Conservation (phyloP, 208 protist genomes). For the Crithidia bombi region DNA sequence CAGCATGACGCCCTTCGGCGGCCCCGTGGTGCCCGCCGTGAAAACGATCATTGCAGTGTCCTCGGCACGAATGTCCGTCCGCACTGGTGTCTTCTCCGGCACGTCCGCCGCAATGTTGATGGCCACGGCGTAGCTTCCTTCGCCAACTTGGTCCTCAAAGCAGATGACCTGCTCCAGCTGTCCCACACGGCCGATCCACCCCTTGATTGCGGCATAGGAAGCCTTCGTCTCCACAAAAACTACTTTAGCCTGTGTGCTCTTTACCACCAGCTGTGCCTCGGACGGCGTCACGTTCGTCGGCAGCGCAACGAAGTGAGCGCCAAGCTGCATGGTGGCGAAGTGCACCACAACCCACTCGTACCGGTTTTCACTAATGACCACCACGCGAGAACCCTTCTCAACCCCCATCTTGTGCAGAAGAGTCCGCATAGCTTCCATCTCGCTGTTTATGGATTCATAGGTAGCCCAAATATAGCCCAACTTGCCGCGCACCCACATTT, state of each 20-base stretch:
- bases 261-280: slow-evolving; percentile 84
- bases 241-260: slow-evolving; percentile 84
- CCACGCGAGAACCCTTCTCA: slow-evolving; percentile 81
- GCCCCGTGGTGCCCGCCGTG: slow-evolving; percentile 90
- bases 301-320: slow-evolving; percentile 88
- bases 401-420: slow-evolving; percentile 84
- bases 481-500: slow-evolving; percentile 89
- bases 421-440: slow-evolving; percentile 83
- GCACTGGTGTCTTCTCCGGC: slow-evolving; percentile 62
- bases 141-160: slow-evolving; percentile 87
- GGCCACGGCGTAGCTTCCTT: slow-evolving; percentile 87
- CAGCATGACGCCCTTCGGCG: slow-evolving; percentile 95
- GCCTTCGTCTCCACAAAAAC: slow-evolving; percentile 88
- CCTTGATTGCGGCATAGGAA: slow-evolving; percentile 74
- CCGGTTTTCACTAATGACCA: slow-evolving; percentile 91
- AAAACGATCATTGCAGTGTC: slow-evolving; percentile 94
- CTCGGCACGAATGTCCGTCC: slow-evolving; percentile 76
- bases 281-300: slow-evolving; percentile 89
- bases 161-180: slow-evolving; percentile 85
- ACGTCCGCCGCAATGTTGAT: slow-evolving; percentile 84
- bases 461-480: slow-evolving; percentile 91
- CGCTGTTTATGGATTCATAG: slow-evolving; percentile 87
- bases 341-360: slow-evolving; percentile 93
- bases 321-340: slow-evolving; percentile 87
- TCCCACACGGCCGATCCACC: slow-evolving; percentile 84